Conservation (phyloP, 371 early-diverging fungal species). For the Rhizopus delemar region DNA sequence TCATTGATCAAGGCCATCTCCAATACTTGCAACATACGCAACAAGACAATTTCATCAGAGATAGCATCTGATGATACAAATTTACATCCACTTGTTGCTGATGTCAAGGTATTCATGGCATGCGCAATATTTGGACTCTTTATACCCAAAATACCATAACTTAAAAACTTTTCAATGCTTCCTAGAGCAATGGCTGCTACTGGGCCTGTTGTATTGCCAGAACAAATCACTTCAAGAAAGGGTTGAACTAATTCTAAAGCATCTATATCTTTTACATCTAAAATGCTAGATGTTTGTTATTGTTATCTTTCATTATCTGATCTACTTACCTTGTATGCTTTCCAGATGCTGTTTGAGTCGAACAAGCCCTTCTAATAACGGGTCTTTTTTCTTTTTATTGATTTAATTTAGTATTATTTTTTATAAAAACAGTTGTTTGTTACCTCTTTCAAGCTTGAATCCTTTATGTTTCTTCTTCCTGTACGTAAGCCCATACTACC, state of each 20-base stretch:
- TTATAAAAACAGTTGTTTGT: not conserved
- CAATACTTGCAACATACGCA: slow-evolving; percentile 86
- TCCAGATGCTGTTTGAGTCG: slow-evolving; percentile 67
- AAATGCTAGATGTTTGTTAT: not conserved
- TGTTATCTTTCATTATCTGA: not conserved
- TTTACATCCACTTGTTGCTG: slow-evolving; percentile 90
- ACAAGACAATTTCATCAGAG: slow-evolving; percentile 90
- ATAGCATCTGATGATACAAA: slow-evolving; percentile 93
- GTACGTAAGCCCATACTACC: slow-evolving; percentile 67
- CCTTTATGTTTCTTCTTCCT: slow-evolving; percentile 39
- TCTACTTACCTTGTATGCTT: slow-evolving; percentile 55
- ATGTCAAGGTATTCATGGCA: slow-evolving; percentile 73
- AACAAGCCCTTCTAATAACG: slow-evolving; percentile 72
- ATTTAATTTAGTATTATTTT: slow-evolving; percentile 4
- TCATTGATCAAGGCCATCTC: slow-evolving; percentile 67
- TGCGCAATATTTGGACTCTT: slow-evolving; percentile 67
- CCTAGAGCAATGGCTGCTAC: slow-evolving; percentile 90
- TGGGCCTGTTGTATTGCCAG: slow-evolving; percentile 94
- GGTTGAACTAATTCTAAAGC: slow-evolving; percentile 80
- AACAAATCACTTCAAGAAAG: slow-evolving; percentile 87
- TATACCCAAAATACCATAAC: slow-evolving; percentile 80
- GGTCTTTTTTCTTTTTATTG: slow-evolving; percentile 52
- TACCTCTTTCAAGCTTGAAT: slow-evolving; percentile 20
- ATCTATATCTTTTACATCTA: slow-evolving; percentile 66
- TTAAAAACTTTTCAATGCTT: slow-evolving; percentile 87